phyloP scores from a whole-genome alignment of 371 early-diverging fungal genomes.

The Syncephalastrum contaminatum region DNA sequence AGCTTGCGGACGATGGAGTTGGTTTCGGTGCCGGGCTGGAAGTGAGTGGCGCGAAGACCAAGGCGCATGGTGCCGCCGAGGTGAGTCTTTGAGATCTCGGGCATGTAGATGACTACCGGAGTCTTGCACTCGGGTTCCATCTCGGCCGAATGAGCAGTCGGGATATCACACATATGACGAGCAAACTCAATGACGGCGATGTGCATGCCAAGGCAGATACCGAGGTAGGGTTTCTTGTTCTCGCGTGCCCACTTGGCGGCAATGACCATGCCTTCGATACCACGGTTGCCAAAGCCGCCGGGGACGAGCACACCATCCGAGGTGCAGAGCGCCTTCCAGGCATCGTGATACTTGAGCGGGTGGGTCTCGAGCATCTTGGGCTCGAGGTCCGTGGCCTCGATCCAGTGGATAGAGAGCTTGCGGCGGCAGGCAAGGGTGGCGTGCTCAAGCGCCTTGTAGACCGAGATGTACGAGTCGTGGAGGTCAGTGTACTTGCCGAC shows the following conservation, averaged over 20 bases:
- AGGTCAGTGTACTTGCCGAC: conserved; percentile 97
- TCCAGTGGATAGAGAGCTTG: conserved; percentile 88
- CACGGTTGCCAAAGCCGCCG: conserved; percentile 99
- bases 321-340: conserved; percentile 86
- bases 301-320: conserved; percentile 98
- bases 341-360: conserved; percentile 91
- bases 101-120: conserved; percentile 94
- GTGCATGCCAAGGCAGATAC: conserved; percentile 99
- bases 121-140: conserved; percentile 69
- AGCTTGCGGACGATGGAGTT: conserved; percentile 59
- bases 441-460: conserved; percentile 95
- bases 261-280: conserved; percentile 96
- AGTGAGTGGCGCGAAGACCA: conserved; percentile 87
- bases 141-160: conserved; percentile 87
- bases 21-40: conserved; percentile 64
- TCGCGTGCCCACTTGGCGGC: conserved; percentile 99
- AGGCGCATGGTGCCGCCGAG: conserved; percentile 98
- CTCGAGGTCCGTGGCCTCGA: conserved; percentile 94
- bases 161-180: conserved; percentile 90
- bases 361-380: conserved; percentile 63
- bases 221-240: conserved; percentile 97
- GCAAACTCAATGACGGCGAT: conserved; percentile 98
- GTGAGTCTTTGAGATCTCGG: conserved; percentile 92
- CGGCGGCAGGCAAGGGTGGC: conserved; percentile 84
- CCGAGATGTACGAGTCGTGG: conserved; percentile 96